Conservation (phyloP, 2,329 filamentous ascomycete species). For the Rhexocercosporidium sp. region DNA sequence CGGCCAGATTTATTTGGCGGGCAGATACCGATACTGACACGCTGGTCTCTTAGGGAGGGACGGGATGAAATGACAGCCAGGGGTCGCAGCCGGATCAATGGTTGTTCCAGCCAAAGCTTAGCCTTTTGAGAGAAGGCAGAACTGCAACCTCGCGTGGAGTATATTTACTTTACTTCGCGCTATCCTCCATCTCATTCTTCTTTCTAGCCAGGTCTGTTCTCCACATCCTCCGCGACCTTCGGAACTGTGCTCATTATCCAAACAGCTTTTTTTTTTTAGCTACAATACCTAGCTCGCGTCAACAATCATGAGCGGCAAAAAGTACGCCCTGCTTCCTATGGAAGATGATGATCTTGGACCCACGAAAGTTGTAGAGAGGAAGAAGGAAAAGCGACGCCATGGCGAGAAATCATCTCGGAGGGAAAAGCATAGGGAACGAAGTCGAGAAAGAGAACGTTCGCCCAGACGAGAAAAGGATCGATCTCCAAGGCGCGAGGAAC, state of each 20-base stretch:
- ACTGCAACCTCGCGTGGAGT: background rate
- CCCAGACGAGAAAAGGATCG: constrained; percentile 33
- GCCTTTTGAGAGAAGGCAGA: background rate
- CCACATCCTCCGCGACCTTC: background rate
- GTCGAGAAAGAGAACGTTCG: constrained; percentile 39
- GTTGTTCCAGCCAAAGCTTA: background rate
- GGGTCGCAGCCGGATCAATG: background rate
- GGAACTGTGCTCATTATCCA: constrained; percentile 1
- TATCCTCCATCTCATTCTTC: background rate
- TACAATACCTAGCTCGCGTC: background rate
- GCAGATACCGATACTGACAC: constrained; percentile 28
- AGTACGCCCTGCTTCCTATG: constrained; percentile 72
- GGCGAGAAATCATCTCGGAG: constrained; percentile 45
- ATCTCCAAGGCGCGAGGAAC: constrained; percentile 45
- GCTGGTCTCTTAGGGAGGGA: constrained; percentile 27
- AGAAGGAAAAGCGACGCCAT: constrained; percentile 46
- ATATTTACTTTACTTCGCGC: background rate
- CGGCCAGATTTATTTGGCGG: constrained; percentile 27
- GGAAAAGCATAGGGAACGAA: constrained; percentile 46
- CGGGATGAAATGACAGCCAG: constrained; percentile 6
- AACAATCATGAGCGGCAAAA: constrained; percentile 53
- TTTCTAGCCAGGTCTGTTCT: background rate
- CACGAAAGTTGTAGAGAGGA: constrained; percentile 56
- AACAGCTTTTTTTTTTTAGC: background rate
- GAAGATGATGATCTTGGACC: constrained; percentile 65